Evolutionary conservation across 495 filamentous ascomycete genomes (phyloP).

Genomic region (Choiromyces venosus): DNA sequence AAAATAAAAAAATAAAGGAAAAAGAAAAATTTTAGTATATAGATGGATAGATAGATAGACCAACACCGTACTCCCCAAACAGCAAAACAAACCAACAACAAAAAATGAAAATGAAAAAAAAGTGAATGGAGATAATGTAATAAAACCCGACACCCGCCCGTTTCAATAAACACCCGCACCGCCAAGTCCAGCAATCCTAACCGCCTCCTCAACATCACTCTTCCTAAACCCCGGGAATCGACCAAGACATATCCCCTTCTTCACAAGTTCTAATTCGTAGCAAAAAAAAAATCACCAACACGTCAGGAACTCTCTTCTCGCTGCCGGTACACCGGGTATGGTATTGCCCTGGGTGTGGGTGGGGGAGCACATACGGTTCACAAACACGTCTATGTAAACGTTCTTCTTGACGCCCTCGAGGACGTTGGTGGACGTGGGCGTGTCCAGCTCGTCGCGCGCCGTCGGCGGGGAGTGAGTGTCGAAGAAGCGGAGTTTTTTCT

Average conservation of each 20-base stretch:
- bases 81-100: neutral
- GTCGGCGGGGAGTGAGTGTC: slow-evolving; percentile 10
- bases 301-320: slow-evolving; percentile 11
- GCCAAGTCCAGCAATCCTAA: slow-evolving; percentile 35
- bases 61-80: neutral
- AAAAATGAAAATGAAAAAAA: neutral
- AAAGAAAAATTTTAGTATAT: no score
- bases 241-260: slow-evolving; percentile 55
- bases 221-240: slow-evolving; percentile 57
- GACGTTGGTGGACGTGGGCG: slow-evolving; percentile 14
- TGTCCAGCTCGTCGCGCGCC: slow-evolving; percentile 9
- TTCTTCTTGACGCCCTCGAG: slow-evolving; percentile 24
- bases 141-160: no score
- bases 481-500: slow-evolving; percentile 12
- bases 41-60: no score
- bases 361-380: slow-evolving; percentile 29
- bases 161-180: neutral
- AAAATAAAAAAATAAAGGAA: no score
- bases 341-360: neutral
- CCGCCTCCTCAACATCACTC: slow-evolving; percentile 56
- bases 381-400: slow-evolving; percentile 39
- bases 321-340: slow-evolving; percentile 37
- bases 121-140: neutral
- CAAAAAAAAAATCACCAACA: slow-evolving; percentile 3
- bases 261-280: slow-evolving; percentile 49